Conservation (phyloP, 768 basidiomycete species). For the Pisolithus orientalis region DNA sequence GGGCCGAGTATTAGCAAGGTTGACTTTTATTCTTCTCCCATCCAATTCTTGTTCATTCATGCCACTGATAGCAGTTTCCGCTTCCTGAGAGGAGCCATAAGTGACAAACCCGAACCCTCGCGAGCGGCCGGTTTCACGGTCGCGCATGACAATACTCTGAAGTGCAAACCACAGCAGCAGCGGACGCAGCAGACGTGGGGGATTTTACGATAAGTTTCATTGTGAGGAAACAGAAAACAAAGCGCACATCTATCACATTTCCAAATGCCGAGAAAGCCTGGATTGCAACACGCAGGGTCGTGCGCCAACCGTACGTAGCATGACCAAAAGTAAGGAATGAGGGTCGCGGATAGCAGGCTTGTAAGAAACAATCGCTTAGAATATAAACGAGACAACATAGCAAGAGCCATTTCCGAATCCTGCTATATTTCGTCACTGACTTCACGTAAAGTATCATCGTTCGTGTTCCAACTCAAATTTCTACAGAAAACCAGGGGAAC, state of each 20-base stretch:
- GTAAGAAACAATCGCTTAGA: conserved; percentile 27
- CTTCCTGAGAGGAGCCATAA: conserved; percentile 55
- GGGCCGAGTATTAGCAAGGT: conserved; percentile 70
- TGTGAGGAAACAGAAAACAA: conserved; percentile 26
- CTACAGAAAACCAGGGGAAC: conserved; percentile 45
- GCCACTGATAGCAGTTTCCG: conserved; percentile 64
- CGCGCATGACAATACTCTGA: conserved; percentile 96
- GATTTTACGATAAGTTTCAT: conserved; percentile 15
- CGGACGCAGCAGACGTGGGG: conserved; percentile 10
- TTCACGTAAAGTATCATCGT: conserved; percentile 82
- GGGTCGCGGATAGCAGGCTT: conserved; percentile 23
- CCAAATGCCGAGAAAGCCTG: conserved; percentile 84
- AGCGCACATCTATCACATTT: conserved; percentile 87
- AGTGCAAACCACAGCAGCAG: conserved; percentile 23
- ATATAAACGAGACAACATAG: conserved; percentile 43
- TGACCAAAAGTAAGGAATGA: conserved; percentile 9
- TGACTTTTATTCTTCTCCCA: conserved; percentile 86
- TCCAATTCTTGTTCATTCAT: conserved; percentile 93
- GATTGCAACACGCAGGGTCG: conserved; percentile 15
- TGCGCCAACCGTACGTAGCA: conserved; percentile 10
- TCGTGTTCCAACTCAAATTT: conserved; percentile 96
- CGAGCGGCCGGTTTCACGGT: conserved; percentile 95
- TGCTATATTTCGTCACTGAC: conserved; percentile 60
- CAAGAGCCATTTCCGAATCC: conserved; percentile 19
- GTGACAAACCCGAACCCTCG: conserved; percentile 98